Percentiles rank a stretch among this genome's conserved stretches.
Conservation (phyloP, 345 rosid genomes). For the Psidium friedrichsthalianum region DNA sequence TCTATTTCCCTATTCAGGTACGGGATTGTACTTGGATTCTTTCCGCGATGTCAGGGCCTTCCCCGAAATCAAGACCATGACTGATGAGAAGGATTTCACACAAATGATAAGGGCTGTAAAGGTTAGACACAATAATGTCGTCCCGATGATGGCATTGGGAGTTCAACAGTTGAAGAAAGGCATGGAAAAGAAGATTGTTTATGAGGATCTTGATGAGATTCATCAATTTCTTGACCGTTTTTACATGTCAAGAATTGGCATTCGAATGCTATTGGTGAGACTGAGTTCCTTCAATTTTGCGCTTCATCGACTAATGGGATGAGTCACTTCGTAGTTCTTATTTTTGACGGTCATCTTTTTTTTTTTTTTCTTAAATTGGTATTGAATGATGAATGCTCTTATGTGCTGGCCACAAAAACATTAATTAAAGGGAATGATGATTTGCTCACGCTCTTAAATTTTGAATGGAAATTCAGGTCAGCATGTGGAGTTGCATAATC, state of each 20-base stretch:
- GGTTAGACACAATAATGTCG: constrained; percentile 97
- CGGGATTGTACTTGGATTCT: constrained; percentile 97
- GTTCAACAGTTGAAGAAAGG: constrained; percentile 92
- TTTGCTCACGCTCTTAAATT: not conserved
- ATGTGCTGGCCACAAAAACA: not conserved
- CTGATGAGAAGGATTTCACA: constrained; percentile 73
- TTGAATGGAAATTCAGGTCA: constrained; percentile 62
- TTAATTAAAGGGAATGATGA: not conserved
- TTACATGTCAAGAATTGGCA: constrained; percentile 2
- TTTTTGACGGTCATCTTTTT: not conserved
- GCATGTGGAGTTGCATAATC: constrained; percentile 98
- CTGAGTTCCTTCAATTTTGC: not conserved
- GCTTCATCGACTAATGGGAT: not conserved
- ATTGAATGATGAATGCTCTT: not conserved
- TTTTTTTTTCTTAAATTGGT: not conserved
- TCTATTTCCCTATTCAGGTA: constrained; percentile 38
- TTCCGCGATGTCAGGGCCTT: constrained; percentile 82
- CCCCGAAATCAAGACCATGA: constrained; percentile 63
- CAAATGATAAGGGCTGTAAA: constrained; percentile 92
- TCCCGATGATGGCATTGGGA: constrained; percentile 94
- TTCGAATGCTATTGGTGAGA: constrained; percentile 3
- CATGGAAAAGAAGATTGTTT: constrained; percentile 28
- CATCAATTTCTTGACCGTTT: constrained; percentile 89
- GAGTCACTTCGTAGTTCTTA: not conserved
- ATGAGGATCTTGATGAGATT: constrained; percentile 69